phyloP scores from a whole-genome alignment of 164 flowering plant genomes.

The Liquidambar formosana region DNA sequence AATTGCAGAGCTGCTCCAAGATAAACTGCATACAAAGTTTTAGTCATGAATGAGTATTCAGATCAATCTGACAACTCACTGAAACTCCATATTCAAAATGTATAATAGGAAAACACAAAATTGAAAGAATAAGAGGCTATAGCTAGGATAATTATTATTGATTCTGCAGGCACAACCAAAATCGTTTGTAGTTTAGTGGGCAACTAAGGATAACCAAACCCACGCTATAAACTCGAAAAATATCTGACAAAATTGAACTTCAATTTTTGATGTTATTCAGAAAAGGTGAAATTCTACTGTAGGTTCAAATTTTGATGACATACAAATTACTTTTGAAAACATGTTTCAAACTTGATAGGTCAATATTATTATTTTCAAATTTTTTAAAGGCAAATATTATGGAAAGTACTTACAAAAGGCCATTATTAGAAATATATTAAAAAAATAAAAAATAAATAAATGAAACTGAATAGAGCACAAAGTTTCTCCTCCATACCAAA shows the following conservation, averaged over 20 bases:
- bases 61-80: background rate
- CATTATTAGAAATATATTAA: too few relatives aligned
- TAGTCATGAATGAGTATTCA: background rate
- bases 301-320: background rate
- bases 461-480: background rate
- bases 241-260: background rate
- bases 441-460: too few relatives aligned
- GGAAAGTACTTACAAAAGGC: background rate
- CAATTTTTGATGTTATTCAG: background rate
- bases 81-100: background rate
- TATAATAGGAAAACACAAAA: background rate
- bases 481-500: constrained; percentile 56
- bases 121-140: background rate
- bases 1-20: constrained; percentile 96
- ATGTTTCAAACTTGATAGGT: too few relatives aligned
- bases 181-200: background rate
- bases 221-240: background rate
- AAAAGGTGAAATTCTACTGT: background rate
- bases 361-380: too few relatives aligned
- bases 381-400: background rate
- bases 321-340: background rate
- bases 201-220: background rate
- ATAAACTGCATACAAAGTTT: constrained; percentile 68
- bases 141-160: background rate
- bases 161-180: background rate